Evolutionary conservation across 768 basidiomycete genomes (phyloP), one percentile per base, ranked within the genome.

Genomic region (Pleurotus cornucopiae): DNA sequence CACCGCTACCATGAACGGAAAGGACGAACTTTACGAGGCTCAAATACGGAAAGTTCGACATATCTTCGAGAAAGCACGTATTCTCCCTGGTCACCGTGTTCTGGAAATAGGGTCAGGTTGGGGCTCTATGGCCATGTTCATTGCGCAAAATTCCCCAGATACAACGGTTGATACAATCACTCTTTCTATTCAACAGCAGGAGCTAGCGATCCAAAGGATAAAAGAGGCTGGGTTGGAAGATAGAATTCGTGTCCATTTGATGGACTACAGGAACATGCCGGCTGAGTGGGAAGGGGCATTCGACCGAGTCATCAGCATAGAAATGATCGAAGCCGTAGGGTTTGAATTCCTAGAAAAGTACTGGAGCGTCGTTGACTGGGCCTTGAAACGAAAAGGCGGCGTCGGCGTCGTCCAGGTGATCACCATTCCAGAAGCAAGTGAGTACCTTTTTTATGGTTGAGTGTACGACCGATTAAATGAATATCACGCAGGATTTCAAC

Each of bases 51-150:
- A 89, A 67, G 65, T 89, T 5, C 71, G 70, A 25, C 83, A 85
- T 61, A 82, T 89, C 62, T 82, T 89, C 57, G 63, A 72, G 5
- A 86, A 85, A 66, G 83, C 86, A 2, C 76, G 81, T 46, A 84
- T 91, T 52, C 71, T 70, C 14, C 72, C 79, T 1, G 80, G 81
- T 0, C 75, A 82, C 52, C 73, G 81, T 47, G 76, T 88, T 0
- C 75, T 89, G 13, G 87, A 89, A 66, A 88, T 89, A 46, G 89
- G 88, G n/a, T 84, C 83, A 4, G 88, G 88, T 3, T 91, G 88
- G 87, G 88, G 88, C 4, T 82, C 84, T 5, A 74, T 91, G 60
- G 81, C 89, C 2, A 84, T 89, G 48, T 72, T 79, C 54, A 78
- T 87, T 46, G 82, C 83, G 0, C 70, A 72, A 37, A 77, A 74